phyloP scores from a whole-genome alignment of 139 green algal genomes.

The Nannochloris sp. region DNA sequence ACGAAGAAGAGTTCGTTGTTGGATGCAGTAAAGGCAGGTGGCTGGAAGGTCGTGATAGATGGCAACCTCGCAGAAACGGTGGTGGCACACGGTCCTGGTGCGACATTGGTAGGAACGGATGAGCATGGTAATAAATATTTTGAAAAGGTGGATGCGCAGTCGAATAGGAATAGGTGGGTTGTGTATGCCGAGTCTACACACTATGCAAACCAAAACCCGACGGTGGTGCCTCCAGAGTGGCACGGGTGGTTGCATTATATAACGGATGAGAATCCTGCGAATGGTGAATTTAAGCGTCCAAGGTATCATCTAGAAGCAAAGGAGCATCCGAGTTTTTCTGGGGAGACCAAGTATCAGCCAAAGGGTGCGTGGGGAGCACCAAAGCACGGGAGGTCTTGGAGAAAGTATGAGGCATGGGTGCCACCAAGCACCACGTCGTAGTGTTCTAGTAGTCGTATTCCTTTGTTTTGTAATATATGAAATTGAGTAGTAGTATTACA shows the following conservation, averaged over 20 bases:
- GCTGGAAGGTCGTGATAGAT: conserved; percentile 35
- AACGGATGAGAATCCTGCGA: conserved; percentile 37
- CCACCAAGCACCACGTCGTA: background rate
- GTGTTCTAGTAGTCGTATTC: background rate
- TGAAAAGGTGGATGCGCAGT: conserved; percentile 25
- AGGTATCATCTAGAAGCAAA: conserved; percentile 5
- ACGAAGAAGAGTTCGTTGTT: conserved; percentile 15
- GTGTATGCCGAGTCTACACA: conserved; percentile 37
- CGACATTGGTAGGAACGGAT: conserved; percentile 28
- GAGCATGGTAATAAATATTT: conserved; percentile 29
- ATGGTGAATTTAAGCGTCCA: background rate
- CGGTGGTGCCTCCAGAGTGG: conserved; percentile 52
- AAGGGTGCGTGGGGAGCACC: conserved; percentile 1
- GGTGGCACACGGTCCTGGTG: conserved; percentile 22
- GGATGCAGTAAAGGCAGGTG: conserved; percentile 31
- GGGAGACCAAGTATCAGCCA: background rate
- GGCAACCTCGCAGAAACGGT: conserved; percentile 28
- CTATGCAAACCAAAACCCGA: conserved; percentile 34
- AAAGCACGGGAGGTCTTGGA: conserved; percentile 1
- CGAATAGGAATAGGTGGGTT: conserved; percentile 54
- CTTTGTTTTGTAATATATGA: background rate
- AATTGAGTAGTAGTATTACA: background rate
- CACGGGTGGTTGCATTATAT: conserved; percentile 65
- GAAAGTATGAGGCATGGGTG: conserved; percentile 1
- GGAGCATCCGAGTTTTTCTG: background rate